A percentile compares a stretch with the other conserved stretches of the same genome.
Evolutionary conservation across 2,329 filamentous ascomycete species (phyloP).

Genomic region (Lasiodiplodia sp.): DNA sequence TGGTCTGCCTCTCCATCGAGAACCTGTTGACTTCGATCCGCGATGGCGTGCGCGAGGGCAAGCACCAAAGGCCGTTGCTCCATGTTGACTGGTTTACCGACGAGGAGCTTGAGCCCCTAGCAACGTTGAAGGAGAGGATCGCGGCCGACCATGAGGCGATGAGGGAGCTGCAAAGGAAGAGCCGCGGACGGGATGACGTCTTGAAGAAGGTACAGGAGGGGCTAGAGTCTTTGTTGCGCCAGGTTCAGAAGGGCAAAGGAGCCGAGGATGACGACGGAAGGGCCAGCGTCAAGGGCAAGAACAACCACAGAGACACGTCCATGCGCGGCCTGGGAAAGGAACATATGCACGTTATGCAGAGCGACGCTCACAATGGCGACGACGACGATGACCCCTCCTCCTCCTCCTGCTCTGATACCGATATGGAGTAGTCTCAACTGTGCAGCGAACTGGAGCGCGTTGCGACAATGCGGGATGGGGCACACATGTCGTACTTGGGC

Average conservation of each 20-base stretch:
- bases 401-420: neutral
- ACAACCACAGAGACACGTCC: too few relatives aligned
- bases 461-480: neutral
- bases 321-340: too few relatives aligned
- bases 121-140: neutral
- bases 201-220: neutral
- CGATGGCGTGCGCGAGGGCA: neutral
- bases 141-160: neutral
- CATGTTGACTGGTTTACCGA: neutral
- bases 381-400: neutral
- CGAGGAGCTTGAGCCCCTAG: neutral
- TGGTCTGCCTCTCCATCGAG: neutral
- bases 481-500: neutral
- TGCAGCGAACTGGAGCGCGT: neutral
- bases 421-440: neutral
- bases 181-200: neutral
- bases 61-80: neutral
- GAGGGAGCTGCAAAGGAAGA: neutral
- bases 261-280: neutral
- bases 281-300: too few relatives aligned
- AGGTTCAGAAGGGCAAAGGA: neutral
- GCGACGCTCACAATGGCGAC: neutral
- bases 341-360: neutral
- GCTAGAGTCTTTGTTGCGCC: neutral
- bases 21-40: neutral